phyloP scores from a whole-genome alignment of 2,329 filamentous ascomycete genomes.

The Fusarium acutatum region DNA sequence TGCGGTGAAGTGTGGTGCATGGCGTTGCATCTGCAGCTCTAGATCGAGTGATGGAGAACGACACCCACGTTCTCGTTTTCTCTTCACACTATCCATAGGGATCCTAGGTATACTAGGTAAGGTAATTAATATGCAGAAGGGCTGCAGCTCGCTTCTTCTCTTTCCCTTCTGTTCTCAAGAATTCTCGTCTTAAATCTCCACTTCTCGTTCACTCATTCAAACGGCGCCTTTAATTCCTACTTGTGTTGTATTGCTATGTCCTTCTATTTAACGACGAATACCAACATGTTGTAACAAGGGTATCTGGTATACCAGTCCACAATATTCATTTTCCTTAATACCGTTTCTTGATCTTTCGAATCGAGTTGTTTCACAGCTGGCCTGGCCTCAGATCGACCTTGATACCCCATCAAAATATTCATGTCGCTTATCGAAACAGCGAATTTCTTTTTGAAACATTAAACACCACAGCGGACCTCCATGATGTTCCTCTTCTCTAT shows the following conservation, averaged over 20 bases:
- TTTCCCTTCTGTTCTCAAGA: conserved; percentile 5
- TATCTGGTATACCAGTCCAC: conserved; percentile 17
- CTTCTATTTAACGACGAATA: not conserved
- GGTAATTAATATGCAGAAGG: conserved; percentile 11
- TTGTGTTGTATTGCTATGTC: not conserved
- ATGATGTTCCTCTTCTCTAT: conserved; percentile 13
- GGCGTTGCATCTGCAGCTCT: conserved; percentile 8
- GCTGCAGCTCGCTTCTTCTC: not conserved
- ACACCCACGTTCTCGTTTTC: not conserved
- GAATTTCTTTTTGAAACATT: conserved; percentile 3
- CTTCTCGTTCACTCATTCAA: conserved; percentile 7
- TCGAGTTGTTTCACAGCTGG: conserved; percentile 31
- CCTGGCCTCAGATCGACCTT: conserved; percentile 21
- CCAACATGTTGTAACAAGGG: conserved; percentile 14
- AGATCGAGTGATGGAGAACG: conserved; percentile 24
- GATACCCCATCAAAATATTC: not conserved
- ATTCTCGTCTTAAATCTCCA: conserved; percentile 3
- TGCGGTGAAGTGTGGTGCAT: not conserved
- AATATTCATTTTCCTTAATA: not conserved
- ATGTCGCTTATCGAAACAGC: conserved; percentile 1
- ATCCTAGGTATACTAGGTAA: not conserved
- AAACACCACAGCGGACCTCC: not conserved
- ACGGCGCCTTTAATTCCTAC: not conserved
- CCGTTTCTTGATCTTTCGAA: not conserved
- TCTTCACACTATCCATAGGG: not conserved